Evolutionary conservation across 2,329 filamentous ascomycete species (phyloP).

Genomic region (Byssochlamys sp.): DNA sequence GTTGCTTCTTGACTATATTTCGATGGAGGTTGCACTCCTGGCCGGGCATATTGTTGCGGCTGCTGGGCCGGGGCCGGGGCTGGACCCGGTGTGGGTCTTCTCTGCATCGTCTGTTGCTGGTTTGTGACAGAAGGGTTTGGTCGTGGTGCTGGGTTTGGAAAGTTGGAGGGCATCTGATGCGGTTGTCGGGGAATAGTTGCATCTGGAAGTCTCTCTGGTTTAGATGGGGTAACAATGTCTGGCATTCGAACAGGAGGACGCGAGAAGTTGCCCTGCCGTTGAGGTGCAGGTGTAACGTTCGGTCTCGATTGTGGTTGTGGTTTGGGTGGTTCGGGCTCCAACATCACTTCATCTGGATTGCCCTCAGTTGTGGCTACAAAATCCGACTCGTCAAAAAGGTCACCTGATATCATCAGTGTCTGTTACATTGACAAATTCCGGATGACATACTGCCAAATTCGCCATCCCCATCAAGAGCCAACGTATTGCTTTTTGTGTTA

Average conservation of each 20-base stretch:
- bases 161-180: constrained; percentile 10
- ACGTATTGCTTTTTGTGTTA: constrained; percentile 15
- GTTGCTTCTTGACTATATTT: constrained; percentile 5
- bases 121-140: constrained; percentile 12
- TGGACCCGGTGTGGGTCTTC: background rate
- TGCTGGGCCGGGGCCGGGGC: background rate
- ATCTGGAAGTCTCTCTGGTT: constrained; percentile 24
- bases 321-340: constrained; percentile 34
- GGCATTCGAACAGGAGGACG: constrained; percentile 10
- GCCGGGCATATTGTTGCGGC: background rate
- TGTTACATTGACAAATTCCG: background rate
- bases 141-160: constrained; percentile 10
- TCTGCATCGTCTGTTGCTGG: background rate
- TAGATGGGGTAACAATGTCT: constrained; percentile 28
- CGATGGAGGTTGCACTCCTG: background rate
- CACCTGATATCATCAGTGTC: constrained; percentile 20
- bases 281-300: constrained; percentile 12
- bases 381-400: constrained; percentile 67
- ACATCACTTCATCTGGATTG: constrained; percentile 66
- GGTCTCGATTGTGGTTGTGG: constrained; percentile 18
- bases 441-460: constrained; percentile 34
- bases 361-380: constrained; percentile 60
- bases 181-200: constrained; percentile 11
- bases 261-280: constrained; percentile 11
- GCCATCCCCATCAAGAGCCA: constrained; percentile 29